Evolutionary conservation across 2,329 filamentous ascomycete genomes (phyloP).

Genomic region (Thermoascus crustaceus): DNA sequence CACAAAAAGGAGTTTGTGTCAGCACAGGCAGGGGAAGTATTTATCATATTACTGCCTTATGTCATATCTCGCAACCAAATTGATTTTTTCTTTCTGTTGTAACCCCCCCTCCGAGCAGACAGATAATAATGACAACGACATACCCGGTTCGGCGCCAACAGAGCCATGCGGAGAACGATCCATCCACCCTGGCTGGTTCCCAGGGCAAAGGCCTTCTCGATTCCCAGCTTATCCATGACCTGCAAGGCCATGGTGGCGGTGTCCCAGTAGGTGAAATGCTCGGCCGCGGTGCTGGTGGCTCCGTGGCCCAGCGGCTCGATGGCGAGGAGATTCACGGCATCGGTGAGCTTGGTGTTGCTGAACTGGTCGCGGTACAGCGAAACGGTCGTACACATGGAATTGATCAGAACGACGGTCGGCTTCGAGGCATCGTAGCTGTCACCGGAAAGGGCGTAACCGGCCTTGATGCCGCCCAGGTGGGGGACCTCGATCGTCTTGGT

Average conservation of each 20-base stretch:
- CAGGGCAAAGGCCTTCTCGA: constrained; percentile 35
- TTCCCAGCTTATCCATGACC: constrained; percentile 41
- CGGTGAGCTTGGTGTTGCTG: constrained; percentile 21
- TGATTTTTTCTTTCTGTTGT: too few relatives aligned
- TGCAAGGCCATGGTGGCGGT: constrained; percentile 43
- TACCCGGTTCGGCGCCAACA: constrained; percentile 38
- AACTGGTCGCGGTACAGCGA: constrained; percentile 34
- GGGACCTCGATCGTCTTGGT: constrained; percentile 30
- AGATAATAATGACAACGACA: constrained; percentile 5
- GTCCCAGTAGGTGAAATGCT: constrained; percentile 45
- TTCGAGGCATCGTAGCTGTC: constrained; percentile 39
- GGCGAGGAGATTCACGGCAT: constrained; percentile 38
- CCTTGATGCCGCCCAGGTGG: constrained; percentile 39
- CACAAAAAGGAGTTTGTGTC: background rate
- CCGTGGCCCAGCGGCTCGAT: constrained; percentile 45
- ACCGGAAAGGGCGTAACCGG: constrained; percentile 36
- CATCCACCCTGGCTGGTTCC: constrained; percentile 45
- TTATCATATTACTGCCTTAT: background rate
- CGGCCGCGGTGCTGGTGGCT: constrained; percentile 30
- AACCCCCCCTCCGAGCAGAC: too few relatives aligned
- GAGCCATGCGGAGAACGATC: constrained; percentile 41
- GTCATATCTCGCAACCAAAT: background rate
- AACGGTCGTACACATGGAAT: constrained; percentile 39
- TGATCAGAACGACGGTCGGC: constrained; percentile 41
- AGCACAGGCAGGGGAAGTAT: background rate